Percentiles rank a stretch among this genome's conserved stretches.
Evolutionary conservation across 2,329 filamentous ascomycete species (phyloP).

Genomic region (Claviceps spartinae): DNA sequence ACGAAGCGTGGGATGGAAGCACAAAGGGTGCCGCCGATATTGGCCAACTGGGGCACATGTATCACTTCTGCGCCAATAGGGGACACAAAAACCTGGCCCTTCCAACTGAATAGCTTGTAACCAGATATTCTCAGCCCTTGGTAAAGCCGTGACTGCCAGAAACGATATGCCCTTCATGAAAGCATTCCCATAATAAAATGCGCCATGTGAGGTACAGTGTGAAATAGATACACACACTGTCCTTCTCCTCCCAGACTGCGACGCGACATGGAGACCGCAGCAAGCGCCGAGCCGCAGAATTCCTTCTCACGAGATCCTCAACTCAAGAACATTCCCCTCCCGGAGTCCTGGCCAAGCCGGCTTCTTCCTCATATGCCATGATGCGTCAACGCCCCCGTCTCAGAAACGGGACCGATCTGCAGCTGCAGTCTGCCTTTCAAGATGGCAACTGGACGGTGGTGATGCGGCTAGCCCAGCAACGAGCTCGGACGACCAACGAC

Average conservation of each 20-base stretch:
- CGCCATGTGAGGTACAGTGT: too few species aligned
- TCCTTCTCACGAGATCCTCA: neutral
- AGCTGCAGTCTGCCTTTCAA: conserved; percentile 41
- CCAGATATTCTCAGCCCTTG: too few species aligned
- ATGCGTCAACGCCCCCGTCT: conserved; percentile 24
- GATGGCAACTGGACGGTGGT: conserved; percentile 40
- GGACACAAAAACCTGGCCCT: too few species aligned
- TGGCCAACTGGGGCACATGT: neutral
- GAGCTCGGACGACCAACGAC: conserved; percentile 34
- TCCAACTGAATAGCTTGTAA: too few species aligned
- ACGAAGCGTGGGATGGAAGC: neutral
- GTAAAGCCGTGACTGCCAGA: too few species aligned
- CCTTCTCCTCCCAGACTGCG: too few species aligned
- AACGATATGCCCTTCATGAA: too few species aligned
- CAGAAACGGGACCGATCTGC: conserved; percentile 37
- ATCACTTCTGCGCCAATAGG: neutral
- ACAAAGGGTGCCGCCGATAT: neutral
- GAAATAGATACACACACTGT: too few species aligned
- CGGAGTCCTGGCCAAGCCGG: neutral
- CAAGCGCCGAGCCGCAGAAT: neutral
- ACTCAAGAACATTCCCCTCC: neutral
- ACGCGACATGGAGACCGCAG: too few species aligned
- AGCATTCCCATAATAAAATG: too few species aligned
- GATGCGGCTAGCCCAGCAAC: conserved; percentile 38
- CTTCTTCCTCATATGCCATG: conserved; percentile 14